phyloP scores from a whole-genome alignment of 1,284 basidiomycete genomes.

The Rugosomyces carneus region DNA sequence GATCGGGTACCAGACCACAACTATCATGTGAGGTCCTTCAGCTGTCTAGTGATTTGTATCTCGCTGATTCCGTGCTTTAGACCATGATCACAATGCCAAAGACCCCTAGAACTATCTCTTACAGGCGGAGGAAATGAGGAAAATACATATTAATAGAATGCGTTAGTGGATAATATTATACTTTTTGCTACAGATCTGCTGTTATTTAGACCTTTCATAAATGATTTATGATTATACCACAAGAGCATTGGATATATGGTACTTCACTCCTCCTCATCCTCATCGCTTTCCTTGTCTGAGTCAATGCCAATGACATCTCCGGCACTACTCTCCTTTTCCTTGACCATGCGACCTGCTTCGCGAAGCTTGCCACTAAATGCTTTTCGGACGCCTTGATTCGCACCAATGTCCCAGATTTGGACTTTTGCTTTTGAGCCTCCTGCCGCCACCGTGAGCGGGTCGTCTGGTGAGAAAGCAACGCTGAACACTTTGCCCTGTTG shows the following conservation, averaged over 20 bases:
- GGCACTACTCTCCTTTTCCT: conserved; percentile 52
- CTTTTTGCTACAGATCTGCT: neutral
- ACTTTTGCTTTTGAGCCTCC: conserved; percentile 91
- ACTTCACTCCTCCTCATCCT: conserved; percentile 30
- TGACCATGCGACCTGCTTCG: conserved; percentile 60
- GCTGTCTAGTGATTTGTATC: neutral
- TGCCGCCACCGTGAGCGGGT: conserved; percentile 89
- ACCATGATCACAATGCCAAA: conserved; percentile 43
- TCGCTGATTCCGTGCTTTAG: conserved; percentile 18
- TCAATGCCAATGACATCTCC: conserved; percentile 68
- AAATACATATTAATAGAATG: conserved; percentile 5
- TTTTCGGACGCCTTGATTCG: conserved; percentile 73
- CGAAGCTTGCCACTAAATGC: conserved; percentile 71
- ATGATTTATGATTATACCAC: neutral
- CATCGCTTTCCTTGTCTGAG: conserved; percentile 61
- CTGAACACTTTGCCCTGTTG: conserved; percentile 94
- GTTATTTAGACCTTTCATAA: neutral
- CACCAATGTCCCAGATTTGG: conserved; percentile 91
- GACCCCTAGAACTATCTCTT: conserved; percentile 29
- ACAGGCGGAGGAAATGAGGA: conserved; percentile 27
- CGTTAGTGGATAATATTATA: conserved; percentile 1
- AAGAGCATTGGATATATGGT: neutral
- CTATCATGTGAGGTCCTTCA: conserved; percentile 64
- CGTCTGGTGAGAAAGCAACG: conserved; percentile 86
- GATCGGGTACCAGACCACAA: conserved; percentile 79